Base-by-base conservation (phyloP, 768 basidiomycete species). In the Suillus variegatus region DNA sequence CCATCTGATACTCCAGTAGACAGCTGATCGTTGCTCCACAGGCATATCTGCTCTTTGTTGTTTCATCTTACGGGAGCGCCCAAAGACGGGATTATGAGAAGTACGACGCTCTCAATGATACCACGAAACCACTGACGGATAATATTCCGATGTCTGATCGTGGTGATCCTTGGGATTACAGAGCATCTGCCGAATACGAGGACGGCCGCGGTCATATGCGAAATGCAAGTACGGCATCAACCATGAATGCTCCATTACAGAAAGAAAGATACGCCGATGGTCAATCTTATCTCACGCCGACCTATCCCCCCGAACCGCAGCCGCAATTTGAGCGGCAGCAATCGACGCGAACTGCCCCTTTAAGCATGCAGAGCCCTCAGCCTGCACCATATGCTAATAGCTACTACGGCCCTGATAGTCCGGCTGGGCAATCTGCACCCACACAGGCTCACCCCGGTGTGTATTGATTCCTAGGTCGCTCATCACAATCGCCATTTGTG, bases 1-100 rank as follows among this genome's bases (percentile, higher is more conserved):
- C 51, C 44, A 28, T 47, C 13, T 16, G 28, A 67, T 62, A 16
- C 32, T 16, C 47, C 9, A 7, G 10, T 25, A 38, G 9, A 28
- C 13, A 57, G 7, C 58, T 72, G 12, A 68, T 36, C 22, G 51
- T 60, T n/a, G 9, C 49, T 16, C 58, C 56, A 40, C 61, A 92
- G 93, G 68, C 70, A 36, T 86, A 87, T 70, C 70, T 85, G 57
- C 75, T 78, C 64, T 64, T 81, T 56, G 76, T 89, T 32, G 71
- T 87, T 36, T 81, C 83, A 10, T 88, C 88, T 2, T 97, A 95
- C 75, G 85, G 89, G 35, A 77, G 80, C 20, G 82, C 85, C 14
- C 95, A 97, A 76, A 87, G 87, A 38, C 82, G 80, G n/a, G 94
- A 95, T 71, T 93, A 94, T 73, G 85, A 85, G 67, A 88, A 90